Conservation (phyloP, 2,329 filamentous ascomycete species). For the Hypoxylon sp. region DNA sequence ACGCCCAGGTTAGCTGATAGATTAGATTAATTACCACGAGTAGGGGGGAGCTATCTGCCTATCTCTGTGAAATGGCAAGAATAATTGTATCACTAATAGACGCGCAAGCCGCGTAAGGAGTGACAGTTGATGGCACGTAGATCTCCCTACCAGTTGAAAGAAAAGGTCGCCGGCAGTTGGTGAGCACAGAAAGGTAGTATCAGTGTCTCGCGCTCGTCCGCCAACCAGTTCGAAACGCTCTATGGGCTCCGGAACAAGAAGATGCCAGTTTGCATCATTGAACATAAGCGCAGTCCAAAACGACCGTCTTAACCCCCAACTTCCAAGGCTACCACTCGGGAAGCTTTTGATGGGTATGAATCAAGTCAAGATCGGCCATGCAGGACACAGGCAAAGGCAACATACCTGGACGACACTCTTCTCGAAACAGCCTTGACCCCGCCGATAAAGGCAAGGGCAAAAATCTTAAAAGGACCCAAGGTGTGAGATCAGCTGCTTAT, state of each 20-base stretch:
- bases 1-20: constrained; percentile 26
- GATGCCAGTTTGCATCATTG: constrained; percentile 47
- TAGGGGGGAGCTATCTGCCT: constrained; percentile 29
- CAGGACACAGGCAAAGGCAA: constrained; percentile 34
- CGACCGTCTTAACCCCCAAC: constrained; percentile 34
- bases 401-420: constrained; percentile 26
- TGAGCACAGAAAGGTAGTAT: constrained; percentile 41
- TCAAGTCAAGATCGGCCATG: constrained; percentile 44
- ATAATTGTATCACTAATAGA: constrained; percentile 34
- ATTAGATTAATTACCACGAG: constrained; percentile 36
- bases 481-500: constrained; percentile 43
- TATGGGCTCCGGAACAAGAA: constrained; percentile 35
- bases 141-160: constrained; percentile 34
- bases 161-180: constrained; percentile 44
- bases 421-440: constrained; percentile 38
- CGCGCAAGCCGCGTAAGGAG: constrained; percentile 41
- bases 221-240: constrained; percentile 40
- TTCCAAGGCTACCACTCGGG: constrained; percentile 23
- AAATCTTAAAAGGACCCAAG: constrained; percentile 34
- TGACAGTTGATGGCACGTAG: constrained; percentile 31
- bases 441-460: constrained; percentile 38
- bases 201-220: constrained; percentile 43
- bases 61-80: constrained; percentile 29
- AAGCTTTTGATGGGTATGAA: constrained; percentile 29
- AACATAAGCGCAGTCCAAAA: constrained; percentile 42